Percentiles rank a stretch among this genome's conserved stretches.
phyloP scores from a whole-genome alignment of 768 basidiomycete genomes.

The Steccherinum ochraceum region DNA sequence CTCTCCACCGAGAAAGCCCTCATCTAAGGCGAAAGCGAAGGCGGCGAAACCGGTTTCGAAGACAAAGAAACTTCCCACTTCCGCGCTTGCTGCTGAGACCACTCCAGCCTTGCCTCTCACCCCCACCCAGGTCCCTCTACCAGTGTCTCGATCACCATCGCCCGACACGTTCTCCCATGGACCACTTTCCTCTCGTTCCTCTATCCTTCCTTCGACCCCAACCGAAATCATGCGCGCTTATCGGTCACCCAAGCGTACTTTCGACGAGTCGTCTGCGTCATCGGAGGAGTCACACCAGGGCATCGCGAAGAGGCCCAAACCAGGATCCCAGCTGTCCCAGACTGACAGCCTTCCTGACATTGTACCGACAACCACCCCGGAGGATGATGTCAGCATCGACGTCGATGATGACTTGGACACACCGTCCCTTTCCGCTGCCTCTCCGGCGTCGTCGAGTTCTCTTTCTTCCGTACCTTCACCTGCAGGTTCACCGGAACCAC shows the following conservation, averaged over 20 bases:
- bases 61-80: slow-evolving; percentile 7
- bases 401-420: slow-evolving; percentile 24
- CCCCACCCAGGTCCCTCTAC: slow-evolving; percentile 30
- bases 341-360: slow-evolving; percentile 4
- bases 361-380: slow-evolving; percentile 5
- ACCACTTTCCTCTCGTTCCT: slow-evolving; percentile 12
- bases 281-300: slow-evolving; percentile 26
- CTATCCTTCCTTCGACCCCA: slow-evolving; percentile 13
- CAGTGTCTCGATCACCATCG: slow-evolving; percentile 28
- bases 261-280: slow-evolving; percentile 49
- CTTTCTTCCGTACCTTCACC: slow-evolving; percentile 32
- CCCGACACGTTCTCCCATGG: slow-evolving; percentile 13
- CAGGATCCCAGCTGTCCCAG: slow-evolving; percentile 14
- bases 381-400: slow-evolving; percentile 24
- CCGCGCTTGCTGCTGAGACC: slow-evolving; percentile 4
- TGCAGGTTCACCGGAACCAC: slow-evolving; percentile 21
- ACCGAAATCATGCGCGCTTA: slow-evolving; percentile 15
- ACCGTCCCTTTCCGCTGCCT: slow-evolving; percentile 17
- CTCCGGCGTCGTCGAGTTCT: slow-evolving; percentile 27
- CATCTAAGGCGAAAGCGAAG: slow-evolving; percentile 19
- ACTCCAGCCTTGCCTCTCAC: slow-evolving; percentile 14
- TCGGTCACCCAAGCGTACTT: slow-evolving; percentile 52
- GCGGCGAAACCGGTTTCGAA: slow-evolving; percentile 15
- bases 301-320: slow-evolving; percentile 24
- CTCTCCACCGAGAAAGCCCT: slow-evolving; percentile 16